Conservation (phyloP, 2,329 filamentous ascomycete species). For the Pseudocercospora macadamiae region DNA sequence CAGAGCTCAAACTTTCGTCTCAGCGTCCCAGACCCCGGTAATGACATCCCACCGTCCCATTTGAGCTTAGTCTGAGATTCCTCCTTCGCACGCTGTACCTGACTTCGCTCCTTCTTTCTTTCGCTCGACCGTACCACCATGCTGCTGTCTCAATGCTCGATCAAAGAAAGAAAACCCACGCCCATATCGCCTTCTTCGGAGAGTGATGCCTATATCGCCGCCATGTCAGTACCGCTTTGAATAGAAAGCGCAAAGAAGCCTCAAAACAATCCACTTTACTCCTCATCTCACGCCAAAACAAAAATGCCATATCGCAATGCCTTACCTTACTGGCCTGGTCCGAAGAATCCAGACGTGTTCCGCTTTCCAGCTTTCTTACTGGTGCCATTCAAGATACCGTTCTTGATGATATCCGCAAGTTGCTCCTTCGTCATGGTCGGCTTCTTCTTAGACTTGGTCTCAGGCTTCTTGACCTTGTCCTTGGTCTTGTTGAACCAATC, state of each 20-base stretch:
- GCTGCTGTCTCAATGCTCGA: no score
- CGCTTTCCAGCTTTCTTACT: background rate
- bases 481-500: background rate
- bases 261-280: no score
- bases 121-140: no score
- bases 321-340: conserved; percentile 1
- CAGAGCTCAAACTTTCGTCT: background rate
- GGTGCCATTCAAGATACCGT: background rate
- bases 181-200: no score
- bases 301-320: background rate
- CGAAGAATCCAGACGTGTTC: background rate
- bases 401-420: background rate
- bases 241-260: background rate
- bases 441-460: background rate
- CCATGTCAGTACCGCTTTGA: background rate
- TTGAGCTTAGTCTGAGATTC: background rate
- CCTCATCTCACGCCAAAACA: background rate
- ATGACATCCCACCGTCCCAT: background rate
- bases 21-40: background rate
- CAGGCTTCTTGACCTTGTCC: background rate
- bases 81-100: no score
- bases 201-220: no score
- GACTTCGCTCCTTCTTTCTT: no score
- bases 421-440: background rate
- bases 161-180: no score